Percentiles rank a stretch among this genome's conserved stretches.
Evolutionary conservation across 352 stramenopile genomes (phyloP).

Genomic region (Pythium pyrilobum): DNA sequence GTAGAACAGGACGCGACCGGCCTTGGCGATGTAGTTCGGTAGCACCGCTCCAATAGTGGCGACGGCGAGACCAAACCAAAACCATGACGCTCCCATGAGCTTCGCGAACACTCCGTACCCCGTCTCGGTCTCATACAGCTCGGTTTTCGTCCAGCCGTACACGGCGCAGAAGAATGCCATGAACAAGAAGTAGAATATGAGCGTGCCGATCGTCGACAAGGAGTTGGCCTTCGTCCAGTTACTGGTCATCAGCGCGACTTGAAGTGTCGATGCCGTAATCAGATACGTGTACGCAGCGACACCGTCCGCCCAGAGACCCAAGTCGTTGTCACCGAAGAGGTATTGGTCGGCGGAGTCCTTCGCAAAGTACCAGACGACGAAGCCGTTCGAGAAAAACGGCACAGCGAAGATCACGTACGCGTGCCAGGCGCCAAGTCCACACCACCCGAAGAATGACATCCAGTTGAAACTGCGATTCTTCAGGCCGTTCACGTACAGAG

Average conservation of each 20-base stretch:
- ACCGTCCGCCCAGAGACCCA: conserved; percentile 76
- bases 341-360: conserved; percentile 36
- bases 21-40: conserved; percentile 86
- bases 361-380: conserved; percentile 80
- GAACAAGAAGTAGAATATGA: conserved; percentile 86
- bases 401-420: conserved; percentile 84
- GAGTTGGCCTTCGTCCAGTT: conserved; percentile 82
- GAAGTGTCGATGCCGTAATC: conserved; percentile 80
- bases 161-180: conserved; percentile 79
- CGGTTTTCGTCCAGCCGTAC: conserved; percentile 65
- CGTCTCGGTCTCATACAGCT: conserved; percentile 80
- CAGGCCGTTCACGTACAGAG: conserved; percentile 82
- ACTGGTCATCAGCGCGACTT: conserved; percentile 86
- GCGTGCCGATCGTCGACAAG: conserved; percentile 66
- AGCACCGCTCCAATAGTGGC: conserved; percentile 54
- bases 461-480: conserved; percentile 89
- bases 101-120: conserved; percentile 60
- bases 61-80: conserved; percentile 75
- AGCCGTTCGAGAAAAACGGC: conserved; percentile 82
- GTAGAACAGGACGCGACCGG: conserved; percentile 83
- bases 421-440: conserved; percentile 78
- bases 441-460: conserved; percentile 87
- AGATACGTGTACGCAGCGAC: conserved; percentile 83
- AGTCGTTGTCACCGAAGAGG: conserved; percentile 58
- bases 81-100: conserved; percentile 68